Evolutionary conservation across 805 yeast genomes (phyloP).

Genomic region (Starmerella geochares): DNA sequence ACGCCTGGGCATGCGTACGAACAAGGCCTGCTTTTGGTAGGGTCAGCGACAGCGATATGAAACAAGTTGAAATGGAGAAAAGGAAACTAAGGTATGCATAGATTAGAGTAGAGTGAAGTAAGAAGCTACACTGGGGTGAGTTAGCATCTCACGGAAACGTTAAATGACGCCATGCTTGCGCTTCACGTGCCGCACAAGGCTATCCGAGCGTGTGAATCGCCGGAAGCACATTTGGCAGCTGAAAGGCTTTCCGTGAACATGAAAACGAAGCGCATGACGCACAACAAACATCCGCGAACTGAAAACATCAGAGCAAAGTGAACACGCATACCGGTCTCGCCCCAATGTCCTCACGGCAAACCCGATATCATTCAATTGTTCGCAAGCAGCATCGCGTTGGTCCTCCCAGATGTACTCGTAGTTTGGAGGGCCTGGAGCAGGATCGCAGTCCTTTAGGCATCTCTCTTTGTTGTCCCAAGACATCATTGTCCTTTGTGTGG

Average conservation of each 20-base stretch:
- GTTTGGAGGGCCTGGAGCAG: not conserved
- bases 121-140: not conserved
- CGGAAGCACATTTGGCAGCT: not conserved
- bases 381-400: not conserved
- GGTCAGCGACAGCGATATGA: too few species aligned
- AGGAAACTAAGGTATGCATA: too few species aligned
- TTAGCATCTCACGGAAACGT: not conserved
- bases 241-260: not conserved
- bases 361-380: not conserved
- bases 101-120: not conserved
- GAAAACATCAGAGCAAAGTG: not conserved
- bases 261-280: not conserved
- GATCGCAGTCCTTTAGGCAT: too few species aligned
- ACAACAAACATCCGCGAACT: not conserved
- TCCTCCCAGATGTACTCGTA: not conserved
- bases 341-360: not conserved
- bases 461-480: too few species aligned
- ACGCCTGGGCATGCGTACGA: too few species aligned
- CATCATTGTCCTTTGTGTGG: too few species aligned
- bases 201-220: not conserved
- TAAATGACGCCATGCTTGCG: not conserved
- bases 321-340: not conserved
- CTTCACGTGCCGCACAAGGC: conserved; percentile 1
- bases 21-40: too few species aligned
- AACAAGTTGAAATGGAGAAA: too few species aligned